A percentile compares a stretch with the other conserved stretches of the same genome.
These are phyloP conservation scores for Candida sonorensis DNA, from an alignment of 805 yeast genomes.

Conservation along the genomic window DNA sequence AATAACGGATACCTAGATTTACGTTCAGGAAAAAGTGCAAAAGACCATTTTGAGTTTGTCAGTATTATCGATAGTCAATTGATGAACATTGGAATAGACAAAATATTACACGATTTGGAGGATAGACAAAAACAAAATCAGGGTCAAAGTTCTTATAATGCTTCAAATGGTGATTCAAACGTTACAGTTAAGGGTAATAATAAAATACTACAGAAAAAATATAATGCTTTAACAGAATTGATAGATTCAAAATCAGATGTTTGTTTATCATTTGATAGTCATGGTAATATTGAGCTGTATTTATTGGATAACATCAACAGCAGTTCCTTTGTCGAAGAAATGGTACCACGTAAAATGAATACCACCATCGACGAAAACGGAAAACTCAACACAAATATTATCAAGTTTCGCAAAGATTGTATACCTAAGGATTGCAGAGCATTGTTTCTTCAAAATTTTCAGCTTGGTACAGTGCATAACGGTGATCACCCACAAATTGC, in stretches of 20 bases:
- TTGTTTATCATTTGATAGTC: conserved; percentile 35
- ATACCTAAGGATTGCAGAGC: conserved; percentile 23
- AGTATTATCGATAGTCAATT: conserved; percentile 32
- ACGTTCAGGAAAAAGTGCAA: conserved; percentile 9
- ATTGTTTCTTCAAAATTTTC: conserved; percentile 20
- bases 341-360: conserved; percentile 34
- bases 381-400: conserved; percentile 9
- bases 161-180: no score
- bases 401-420: conserved; percentile 21
- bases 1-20: conserved; percentile 46
- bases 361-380: conserved; percentile 11
- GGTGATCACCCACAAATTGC: conserved; percentile 32
- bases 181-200: no score
- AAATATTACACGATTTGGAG: conserved; percentile 15
- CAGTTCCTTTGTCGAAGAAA: no score
- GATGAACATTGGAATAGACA: conserved; percentile 24
- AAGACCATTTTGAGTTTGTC: conserved; percentile 16
- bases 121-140: no score
- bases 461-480: conserved; percentile 6
- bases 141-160: no score
- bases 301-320: conserved; percentile 45
- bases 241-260: conserved; percentile 27
- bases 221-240: conserved; percentile 19
- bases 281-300: conserved; percentile 37
- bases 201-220: conserved; percentile 8